Conservation (phyloP, 2,329 filamentous ascomycete genomes). For the Alternaria metachromatica region DNA sequence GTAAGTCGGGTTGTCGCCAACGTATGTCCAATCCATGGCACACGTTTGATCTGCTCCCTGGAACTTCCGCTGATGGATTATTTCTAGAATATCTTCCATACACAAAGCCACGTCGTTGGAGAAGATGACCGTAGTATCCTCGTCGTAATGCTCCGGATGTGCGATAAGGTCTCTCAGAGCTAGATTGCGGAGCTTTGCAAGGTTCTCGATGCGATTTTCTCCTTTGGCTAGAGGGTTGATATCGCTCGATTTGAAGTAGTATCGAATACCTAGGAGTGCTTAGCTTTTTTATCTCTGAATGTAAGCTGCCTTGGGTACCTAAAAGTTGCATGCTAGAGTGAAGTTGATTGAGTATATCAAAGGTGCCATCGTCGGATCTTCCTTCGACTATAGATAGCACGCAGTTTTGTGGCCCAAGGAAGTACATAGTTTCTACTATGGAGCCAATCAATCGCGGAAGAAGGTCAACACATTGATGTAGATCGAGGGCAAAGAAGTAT, state of each 20-base stretch:
- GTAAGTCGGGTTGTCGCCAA: conserved; percentile 56
- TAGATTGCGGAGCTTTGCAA: conserved; percentile 61
- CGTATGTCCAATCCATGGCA: conserved; percentile 64
- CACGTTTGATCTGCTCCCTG: conserved; percentile 64
- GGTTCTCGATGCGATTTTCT: conserved; percentile 53
- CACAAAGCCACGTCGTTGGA: conserved; percentile 75
- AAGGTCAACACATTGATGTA: conserved; percentile 55
- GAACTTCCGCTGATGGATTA: conserved; percentile 56
- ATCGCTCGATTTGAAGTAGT: conserved; percentile 53
- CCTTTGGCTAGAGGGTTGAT: conserved; percentile 50
- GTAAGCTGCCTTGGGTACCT: too few species aligned
- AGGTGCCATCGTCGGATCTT: conserved; percentile 62
- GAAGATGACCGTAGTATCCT: conserved; percentile 87
- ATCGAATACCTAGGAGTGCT: too few species aligned
- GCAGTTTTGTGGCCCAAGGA: conserved; percentile 60
- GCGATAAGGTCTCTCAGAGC: conserved; percentile 57
- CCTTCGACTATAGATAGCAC: conserved; percentile 64
- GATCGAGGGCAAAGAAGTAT: conserved; percentile 60
- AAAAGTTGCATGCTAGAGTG: too few species aligned
- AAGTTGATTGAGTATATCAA: conserved; percentile 17
- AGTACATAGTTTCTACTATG: conserved; percentile 58
- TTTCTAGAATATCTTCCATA: conserved; percentile 63
- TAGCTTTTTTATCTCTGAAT: too few species aligned
- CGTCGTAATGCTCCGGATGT: conserved; percentile 86
- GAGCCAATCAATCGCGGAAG: conserved; percentile 61